Percentiles rank a stretch among this genome's conserved stretches.
Evolutionary conservation across 192 early-diverging fungal species (phyloP).

Genomic region (Entomortierella chlamydospora): DNA sequence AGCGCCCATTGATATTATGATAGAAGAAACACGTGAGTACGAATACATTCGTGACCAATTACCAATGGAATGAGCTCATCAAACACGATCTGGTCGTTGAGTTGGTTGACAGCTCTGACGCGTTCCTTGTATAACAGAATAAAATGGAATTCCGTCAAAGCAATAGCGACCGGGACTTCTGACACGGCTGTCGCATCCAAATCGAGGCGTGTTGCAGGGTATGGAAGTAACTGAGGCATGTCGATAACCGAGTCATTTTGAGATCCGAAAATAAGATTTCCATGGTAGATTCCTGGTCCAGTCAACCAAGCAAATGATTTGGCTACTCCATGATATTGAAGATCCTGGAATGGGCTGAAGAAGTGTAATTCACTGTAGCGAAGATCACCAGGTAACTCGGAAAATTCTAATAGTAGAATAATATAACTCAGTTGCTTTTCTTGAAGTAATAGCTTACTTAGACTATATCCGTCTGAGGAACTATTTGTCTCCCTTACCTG

Average conservation of each 20-base stretch:
- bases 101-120: constrained; percentile 80
- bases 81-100: constrained; percentile 86
- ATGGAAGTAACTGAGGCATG: constrained; percentile 87
- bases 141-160: constrained; percentile 91
- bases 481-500: constrained; percentile 58
- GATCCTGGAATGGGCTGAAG: constrained; percentile 75
- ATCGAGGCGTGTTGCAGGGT: constrained; percentile 63
- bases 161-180: constrained; percentile 80
- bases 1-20: too few relatives aligned
- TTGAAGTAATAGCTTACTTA: too few relatives aligned
- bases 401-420: constrained; percentile 58
- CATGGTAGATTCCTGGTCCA: constrained; percentile 88
- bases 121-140: constrained; percentile 84
- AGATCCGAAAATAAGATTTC: constrained; percentile 81
- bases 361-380: constrained; percentile 73
- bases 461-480: too few relatives aligned
- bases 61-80: constrained; percentile 84
- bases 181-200: constrained; percentile 32
- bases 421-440: background rate
- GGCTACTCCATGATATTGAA: constrained; percentile 72
- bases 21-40: too few relatives aligned
- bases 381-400: constrained; percentile 67
- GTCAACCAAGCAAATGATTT: constrained; percentile 95
- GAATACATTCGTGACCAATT: constrained; percentile 2
- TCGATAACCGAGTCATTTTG: constrained; percentile 86